Conservation (phyloP, 2,329 filamentous ascomycete species). For the Daldinia eschscholtzii region DNA sequence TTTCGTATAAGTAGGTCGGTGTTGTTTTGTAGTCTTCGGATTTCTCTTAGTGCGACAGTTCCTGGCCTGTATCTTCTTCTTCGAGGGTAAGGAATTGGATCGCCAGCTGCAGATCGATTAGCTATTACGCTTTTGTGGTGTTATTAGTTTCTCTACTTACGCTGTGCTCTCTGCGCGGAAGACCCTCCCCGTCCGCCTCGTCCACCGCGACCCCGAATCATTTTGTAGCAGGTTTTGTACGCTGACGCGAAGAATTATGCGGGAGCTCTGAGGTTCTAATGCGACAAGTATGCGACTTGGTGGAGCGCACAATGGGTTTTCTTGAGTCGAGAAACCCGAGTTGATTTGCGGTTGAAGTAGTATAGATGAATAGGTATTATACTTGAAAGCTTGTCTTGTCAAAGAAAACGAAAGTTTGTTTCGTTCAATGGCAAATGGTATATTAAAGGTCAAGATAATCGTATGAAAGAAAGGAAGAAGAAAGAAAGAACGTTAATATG, state of each 20-base stretch:
- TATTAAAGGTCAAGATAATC: slow-evolving; percentile 37
- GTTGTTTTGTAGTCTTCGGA: slow-evolving; percentile 88
- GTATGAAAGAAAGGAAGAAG: slow-evolving; percentile 37
- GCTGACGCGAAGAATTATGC: neutral
- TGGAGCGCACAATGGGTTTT: slow-evolving; percentile 3
- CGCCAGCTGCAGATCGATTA: slow-evolving; percentile 70
- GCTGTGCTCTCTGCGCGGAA: slow-evolving; percentile 7
- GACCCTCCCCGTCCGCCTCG: slow-evolving; percentile 35
- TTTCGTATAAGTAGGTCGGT: slow-evolving; percentile 88
- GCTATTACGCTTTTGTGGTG: slow-evolving; percentile 16
- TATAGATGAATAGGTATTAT: slow-evolving; percentile 25
- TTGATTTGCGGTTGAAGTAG: neutral
- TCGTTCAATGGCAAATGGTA: slow-evolving; percentile 26
- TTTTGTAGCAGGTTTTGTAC: slow-evolving; percentile 21
- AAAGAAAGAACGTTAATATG: slow-evolving; percentile 26
- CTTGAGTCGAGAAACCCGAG: slow-evolving; percentile 1
- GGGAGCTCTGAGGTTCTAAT: neutral
- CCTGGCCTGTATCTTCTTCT: slow-evolving; percentile 79
- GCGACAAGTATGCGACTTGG: slow-evolving; percentile 19
- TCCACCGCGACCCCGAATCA: slow-evolving; percentile 41
- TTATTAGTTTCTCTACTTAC: slow-evolving; percentile 55
- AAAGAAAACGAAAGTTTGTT: slow-evolving; percentile 21
- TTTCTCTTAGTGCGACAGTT: slow-evolving; percentile 90
- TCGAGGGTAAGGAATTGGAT: slow-evolving; percentile 74
- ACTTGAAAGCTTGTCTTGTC: slow-evolving; percentile 21